These are phyloP conservation scores for Teratosphaeria destructans DNA, from an alignment of 2,329 filamentous ascomycete genomes.

Conservation along the genomic window DNA sequence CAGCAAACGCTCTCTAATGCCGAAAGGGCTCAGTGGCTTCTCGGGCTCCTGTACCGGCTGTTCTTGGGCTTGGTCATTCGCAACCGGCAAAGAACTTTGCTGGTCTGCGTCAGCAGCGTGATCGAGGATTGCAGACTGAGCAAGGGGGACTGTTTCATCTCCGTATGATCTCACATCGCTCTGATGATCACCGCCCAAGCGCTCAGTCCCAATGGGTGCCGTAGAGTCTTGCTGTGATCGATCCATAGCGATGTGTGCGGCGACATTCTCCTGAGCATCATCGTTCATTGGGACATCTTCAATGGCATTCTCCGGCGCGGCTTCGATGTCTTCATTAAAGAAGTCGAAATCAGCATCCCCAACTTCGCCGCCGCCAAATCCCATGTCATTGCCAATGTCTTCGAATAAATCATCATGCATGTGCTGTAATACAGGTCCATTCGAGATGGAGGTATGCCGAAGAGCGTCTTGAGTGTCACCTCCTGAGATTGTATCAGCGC, in stretches of 20 bases:
- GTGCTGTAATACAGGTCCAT: conserved; percentile 22
- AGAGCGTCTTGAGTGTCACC: background rate
- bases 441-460: conserved; percentile 6
- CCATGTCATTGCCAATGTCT: conserved; percentile 50
- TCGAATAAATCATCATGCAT: conserved; percentile 53
- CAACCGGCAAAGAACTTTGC: background rate
- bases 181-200: background rate
- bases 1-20: conserved; percentile 38
- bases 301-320: background rate
- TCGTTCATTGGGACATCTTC: conserved; percentile 1
- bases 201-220: background rate
- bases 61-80: background rate
- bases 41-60: conserved; percentile 4
- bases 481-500: background rate
- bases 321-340: conserved; percentile 45
- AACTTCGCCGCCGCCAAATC: conserved; percentile 62
- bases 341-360: conserved; percentile 78
- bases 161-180: background rate
- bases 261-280: background rate
- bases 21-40: conserved; percentile 29
- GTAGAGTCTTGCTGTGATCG: background rate
- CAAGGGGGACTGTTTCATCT: background rate
- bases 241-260: background rate
- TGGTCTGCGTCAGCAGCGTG: background rate
- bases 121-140: background rate